Evolutionary conservation across 306 rosid genomes (phyloP).

Genomic region (Acacia acuminata): DNA sequence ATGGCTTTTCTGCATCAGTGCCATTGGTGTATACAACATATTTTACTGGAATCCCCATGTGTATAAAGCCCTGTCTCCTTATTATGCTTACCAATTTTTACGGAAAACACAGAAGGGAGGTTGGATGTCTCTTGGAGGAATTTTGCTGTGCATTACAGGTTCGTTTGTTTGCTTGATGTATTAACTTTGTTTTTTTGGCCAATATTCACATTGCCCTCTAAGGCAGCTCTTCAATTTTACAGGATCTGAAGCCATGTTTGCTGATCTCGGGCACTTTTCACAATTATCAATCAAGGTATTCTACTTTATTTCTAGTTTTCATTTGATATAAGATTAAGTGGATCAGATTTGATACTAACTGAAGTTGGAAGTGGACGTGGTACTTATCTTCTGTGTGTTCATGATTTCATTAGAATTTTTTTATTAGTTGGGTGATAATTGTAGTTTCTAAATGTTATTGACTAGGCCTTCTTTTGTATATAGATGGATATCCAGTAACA

Average conservation of each 20-base stretch:
- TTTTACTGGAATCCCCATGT: slow-evolving; percentile 61
- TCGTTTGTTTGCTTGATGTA: slow-evolving; percentile 13
- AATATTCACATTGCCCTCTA: slow-evolving; percentile 12
- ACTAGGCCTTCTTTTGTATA: background rate
- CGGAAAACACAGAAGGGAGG: slow-evolving; percentile 76
- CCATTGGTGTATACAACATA: slow-evolving; percentile 76
- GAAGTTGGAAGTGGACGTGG: background rate
- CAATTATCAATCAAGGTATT: slow-evolving; percentile 76
- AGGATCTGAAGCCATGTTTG: slow-evolving; percentile 96
- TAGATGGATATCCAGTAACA: slow-evolving; percentile 10
- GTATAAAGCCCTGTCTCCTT: slow-evolving; percentile 72
- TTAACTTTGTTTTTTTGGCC: background rate
- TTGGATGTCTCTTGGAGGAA: slow-evolving; percentile 90
- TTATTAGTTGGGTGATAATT: background rate
- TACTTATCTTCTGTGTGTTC: background rate
- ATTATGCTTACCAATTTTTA: slow-evolving; percentile 58
- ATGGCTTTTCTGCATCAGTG: slow-evolving; percentile 82
- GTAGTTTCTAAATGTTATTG: background rate
- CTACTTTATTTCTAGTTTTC: background rate
- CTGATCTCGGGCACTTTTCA: slow-evolving; percentile 89
- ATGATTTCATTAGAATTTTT: background rate
- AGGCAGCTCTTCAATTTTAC: slow-evolving; percentile 19
- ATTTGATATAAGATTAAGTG: background rate
- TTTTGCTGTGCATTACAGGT: slow-evolving; percentile 82
- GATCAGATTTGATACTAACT: background rate